These are phyloP conservation scores for Tuber borchii DNA, from an alignment of 495 filamentous ascomycete genomes.

Conservation along the genomic window DNA sequence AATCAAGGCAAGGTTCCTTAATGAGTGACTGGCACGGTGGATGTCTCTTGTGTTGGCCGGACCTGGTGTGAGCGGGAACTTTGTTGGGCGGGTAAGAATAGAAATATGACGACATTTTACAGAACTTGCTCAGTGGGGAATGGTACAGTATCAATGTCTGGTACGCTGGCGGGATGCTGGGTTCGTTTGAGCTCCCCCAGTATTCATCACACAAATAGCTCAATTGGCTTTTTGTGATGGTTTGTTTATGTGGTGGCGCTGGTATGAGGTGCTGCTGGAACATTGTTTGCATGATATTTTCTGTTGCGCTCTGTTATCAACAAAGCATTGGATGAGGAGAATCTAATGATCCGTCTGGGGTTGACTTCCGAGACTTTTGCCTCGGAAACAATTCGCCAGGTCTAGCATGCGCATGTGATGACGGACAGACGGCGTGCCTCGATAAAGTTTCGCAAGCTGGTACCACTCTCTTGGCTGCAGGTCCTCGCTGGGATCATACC, in stretches of 20 bases:
- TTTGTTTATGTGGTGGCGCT: not conserved
- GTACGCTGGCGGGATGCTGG: not conserved
- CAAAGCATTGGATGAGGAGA: not conserved
- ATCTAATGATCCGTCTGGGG: not conserved
- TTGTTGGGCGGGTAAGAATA: not conserved
- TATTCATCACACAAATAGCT: not conserved
- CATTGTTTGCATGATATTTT: not conserved
- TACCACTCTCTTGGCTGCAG: not conserved
- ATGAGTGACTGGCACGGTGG: not conserved
- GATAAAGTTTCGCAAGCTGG: not conserved
- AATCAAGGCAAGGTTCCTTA: not conserved
- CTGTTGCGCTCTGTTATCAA: not conserved
- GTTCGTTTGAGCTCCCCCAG: not conserved
- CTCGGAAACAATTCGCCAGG: not conserved
- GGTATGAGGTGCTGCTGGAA: not conserved
- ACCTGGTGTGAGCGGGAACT: not conserved
- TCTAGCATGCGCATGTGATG: not conserved
- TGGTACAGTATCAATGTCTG: not conserved
- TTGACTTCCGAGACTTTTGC: not conserved
- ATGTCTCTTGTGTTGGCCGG: not conserved
- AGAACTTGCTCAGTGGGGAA: not conserved
- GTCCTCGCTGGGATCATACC: not conserved
- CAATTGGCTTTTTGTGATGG: not conserved
- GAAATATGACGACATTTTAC: not conserved
- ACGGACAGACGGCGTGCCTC: not conserved